A percentile compares a stretch with the other conserved stretches of the same genome.
Conservation (phyloP, 306 rosid species). For the Chamaecrista fasciculata region DNA sequence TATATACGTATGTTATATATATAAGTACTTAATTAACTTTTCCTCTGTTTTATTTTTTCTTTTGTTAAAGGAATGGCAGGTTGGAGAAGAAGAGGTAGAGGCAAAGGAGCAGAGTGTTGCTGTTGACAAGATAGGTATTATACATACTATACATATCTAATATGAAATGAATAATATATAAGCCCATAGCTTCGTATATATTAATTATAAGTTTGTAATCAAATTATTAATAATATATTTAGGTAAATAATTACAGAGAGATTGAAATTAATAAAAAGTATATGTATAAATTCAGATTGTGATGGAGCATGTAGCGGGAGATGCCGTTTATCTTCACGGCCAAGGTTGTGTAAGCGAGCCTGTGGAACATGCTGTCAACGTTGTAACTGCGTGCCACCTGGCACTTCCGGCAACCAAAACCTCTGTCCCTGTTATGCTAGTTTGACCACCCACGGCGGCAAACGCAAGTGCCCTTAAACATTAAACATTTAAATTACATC, state of each 20-base stretch:
- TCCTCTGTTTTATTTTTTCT: too few species aligned
- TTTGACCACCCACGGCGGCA: constrained; percentile 62
- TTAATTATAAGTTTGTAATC: background rate
- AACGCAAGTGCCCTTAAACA: constrained; percentile 70
- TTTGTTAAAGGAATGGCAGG: constrained; percentile 22
- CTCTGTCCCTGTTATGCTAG: constrained; percentile 64
- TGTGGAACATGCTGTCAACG: constrained; percentile 71
- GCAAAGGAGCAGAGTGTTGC: constrained; percentile 31
- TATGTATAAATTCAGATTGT: constrained; percentile 34
- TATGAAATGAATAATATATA: too few species aligned
- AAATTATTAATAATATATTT: too few species aligned
- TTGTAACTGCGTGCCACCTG: constrained; percentile 66
- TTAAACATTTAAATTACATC: too few species aligned
- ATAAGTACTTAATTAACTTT: too few species aligned
- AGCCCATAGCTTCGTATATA: too few species aligned
- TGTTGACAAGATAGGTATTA: constrained; percentile 33
- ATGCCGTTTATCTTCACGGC: constrained; percentile 63
- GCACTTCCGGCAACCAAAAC: constrained; percentile 67
- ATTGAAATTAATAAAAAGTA: too few species aligned
- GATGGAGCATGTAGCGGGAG: constrained; percentile 49
- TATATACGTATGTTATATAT: too few species aligned
- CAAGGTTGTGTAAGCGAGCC: constrained; percentile 45
- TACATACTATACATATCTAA: too few species aligned
- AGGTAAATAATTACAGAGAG: too few species aligned
- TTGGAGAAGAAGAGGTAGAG: background rate